Evolutionary conservation across 1,139 yeast species (phyloP).

Genomic region (Geotrichum australiense): DNA sequence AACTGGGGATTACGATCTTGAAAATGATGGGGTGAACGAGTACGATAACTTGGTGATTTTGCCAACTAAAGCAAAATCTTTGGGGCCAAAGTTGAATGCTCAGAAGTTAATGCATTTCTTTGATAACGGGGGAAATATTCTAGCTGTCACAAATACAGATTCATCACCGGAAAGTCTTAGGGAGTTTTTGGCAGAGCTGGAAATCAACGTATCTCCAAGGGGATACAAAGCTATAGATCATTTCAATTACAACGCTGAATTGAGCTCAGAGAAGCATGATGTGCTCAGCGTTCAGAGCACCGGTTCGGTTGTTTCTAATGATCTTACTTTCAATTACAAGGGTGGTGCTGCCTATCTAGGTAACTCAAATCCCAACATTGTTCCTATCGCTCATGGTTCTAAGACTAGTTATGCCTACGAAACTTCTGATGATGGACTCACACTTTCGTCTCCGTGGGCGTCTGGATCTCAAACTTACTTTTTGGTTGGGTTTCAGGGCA

Average conservation of each 20-base stretch:
- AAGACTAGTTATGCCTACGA: conserved; percentile 58
- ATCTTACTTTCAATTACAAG: conserved; percentile 30
- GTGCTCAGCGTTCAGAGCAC: conserved; percentile 16
- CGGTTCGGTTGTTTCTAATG: conserved; percentile 13
- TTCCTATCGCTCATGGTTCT: conserved; percentile 65
- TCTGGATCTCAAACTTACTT: conserved; percentile 74
- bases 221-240: conserved; percentile 62
- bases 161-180: conserved; percentile 68
- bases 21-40: conserved; percentile 38
- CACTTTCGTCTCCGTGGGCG: conserved; percentile 50
- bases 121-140: conserved; percentile 64
- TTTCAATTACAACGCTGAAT: conserved; percentile 39
- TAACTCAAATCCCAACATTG: conserved; percentile 53
- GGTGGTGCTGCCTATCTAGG: conserved; percentile 52
- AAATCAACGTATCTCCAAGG: conserved; percentile 78
- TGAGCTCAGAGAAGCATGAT: conserved; percentile 20
- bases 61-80: conserved; percentile 39
- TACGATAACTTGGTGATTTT: conserved; percentile 51
- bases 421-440: conserved; percentile 40
- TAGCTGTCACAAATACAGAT: conserved; percentile 50
- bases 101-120: conserved; percentile 47
- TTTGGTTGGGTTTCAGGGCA: conserved; percentile 76
- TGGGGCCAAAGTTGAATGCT: conserved; percentile 41
- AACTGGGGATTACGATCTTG: conserved; percentile 35
- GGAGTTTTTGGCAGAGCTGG: conserved; percentile 67